phyloP scores from a whole-genome alignment of 2,329 filamentous ascomycete species.

The Cyphellophora attinorum region DNA sequence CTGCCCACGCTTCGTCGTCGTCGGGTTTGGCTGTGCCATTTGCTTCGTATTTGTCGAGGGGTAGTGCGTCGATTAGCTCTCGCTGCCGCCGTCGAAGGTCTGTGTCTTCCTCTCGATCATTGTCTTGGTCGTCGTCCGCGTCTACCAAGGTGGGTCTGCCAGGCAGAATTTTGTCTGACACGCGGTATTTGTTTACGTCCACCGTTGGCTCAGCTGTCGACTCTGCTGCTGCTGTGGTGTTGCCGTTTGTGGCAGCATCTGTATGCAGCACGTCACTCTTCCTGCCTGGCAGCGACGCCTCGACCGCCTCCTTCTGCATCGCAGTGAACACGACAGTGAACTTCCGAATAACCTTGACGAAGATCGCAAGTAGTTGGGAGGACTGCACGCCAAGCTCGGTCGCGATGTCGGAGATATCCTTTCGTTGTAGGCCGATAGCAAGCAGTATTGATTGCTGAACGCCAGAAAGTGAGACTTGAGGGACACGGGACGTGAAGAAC shows the following conservation, averaged over 20 bases:
- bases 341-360: constrained; percentile 91
- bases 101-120: constrained; percentile 57
- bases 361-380: constrained; percentile 86
- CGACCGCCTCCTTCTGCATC: constrained; percentile 65
- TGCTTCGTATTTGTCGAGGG: constrained; percentile 61
- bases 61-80: constrained; percentile 80
- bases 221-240: constrained; percentile 3
- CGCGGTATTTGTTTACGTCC: neutral
- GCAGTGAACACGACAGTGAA: constrained; percentile 67
- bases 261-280: constrained; percentile 32
- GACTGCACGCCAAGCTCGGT: constrained; percentile 65
- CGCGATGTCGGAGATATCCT: constrained; percentile 71
- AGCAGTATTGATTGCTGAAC: constrained; percentile 80
- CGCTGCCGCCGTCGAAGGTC: constrained; percentile 70
- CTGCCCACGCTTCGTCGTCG: constrained; percentile 43
- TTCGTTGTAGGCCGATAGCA: constrained; percentile 84
- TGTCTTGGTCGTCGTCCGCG: constrained; percentile 72
- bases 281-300: constrained; percentile 52
- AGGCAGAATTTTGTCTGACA: neutral
- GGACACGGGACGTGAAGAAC: constrained; percentile 75
- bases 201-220: neutral
- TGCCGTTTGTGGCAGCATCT: constrained; percentile 29
- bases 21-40: constrained; percentile 29
- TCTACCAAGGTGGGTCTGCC: no score
- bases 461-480: constrained; percentile 61